Evolutionary conservation across 208 protist genomes (phyloP), one percentile per base, ranked within the genome.

Genomic region (Endotrypanum monterogeii): DNA sequence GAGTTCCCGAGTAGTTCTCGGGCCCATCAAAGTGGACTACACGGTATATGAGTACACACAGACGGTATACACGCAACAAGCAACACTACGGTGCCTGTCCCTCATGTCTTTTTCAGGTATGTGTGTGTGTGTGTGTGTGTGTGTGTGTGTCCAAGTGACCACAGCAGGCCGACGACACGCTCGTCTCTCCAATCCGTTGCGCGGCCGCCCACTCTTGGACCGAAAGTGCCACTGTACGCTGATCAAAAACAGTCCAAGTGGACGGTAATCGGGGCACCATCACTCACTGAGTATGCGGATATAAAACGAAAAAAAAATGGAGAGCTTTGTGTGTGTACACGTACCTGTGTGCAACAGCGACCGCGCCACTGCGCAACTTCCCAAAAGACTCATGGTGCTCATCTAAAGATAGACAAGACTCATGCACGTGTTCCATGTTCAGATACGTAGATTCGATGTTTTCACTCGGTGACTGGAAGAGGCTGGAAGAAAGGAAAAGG

Each of bases 261-360:
- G 8, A 65, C 44, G 37, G 32, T 30, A 44, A 46, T 25, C n/a
- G 60, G 37, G 3, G 60, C 35, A 56, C 37, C n/a, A 37, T 11
- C 32, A 65, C 60, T 65, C 60, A 48, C 1, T n/a, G 60, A 30
- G 8, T n/a, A n/a, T 8, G 35, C 37, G 46, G 35, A 25, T 16
- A 65, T 18, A 39, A 39, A 46, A 20, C n/a, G n/a, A 23, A 7
- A 48, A 65, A 46, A 48, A 14, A 16, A 3, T 9, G 35, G 44
- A 65, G 52, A 25, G 52, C 52, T 3, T 56, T 62, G 18, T 41
- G 57, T 35, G 25, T 9, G 25, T 51, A 18, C 52, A 23, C 18
- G 50, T 62, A 50, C 67, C 5, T 61, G 37, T 60, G 51, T 60
- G 46, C 60, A 61, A 35, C 57, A 11, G 56, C 50, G 51, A 54